Conservation (phyloP, 441 rosid species). For the Raphanus hybrid region DNA sequence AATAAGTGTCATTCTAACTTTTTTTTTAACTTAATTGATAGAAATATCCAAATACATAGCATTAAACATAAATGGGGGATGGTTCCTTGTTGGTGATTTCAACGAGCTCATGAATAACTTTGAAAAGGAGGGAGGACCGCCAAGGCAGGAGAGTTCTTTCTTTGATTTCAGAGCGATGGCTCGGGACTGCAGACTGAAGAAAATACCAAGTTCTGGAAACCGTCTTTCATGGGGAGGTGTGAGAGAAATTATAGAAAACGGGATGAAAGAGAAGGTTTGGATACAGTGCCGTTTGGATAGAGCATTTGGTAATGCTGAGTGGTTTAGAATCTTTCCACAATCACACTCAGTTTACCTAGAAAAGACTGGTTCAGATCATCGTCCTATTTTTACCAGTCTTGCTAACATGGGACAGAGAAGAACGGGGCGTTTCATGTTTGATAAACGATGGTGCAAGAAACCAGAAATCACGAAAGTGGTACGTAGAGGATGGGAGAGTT, state of each 20-base stretch:
- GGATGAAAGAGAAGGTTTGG: not conserved
- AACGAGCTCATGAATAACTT: not conserved
- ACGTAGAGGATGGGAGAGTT: not conserved
- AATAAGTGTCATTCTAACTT: too few species aligned
- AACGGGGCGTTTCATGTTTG: not conserved
- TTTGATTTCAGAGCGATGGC: not conserved
- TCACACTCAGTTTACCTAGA: not conserved
- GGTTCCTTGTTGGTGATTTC: not conserved
- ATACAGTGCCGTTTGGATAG: not conserved
- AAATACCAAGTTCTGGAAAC: not conserved
- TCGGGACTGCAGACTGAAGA: not conserved
- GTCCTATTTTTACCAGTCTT: not conserved
- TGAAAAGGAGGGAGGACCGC: not conserved
- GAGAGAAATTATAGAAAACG: not conserved
- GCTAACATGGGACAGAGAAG: not conserved
- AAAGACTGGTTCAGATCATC: not conserved
- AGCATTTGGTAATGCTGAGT: not conserved
- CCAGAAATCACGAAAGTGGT: not conserved
- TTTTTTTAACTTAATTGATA: too few species aligned
- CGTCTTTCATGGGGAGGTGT: not conserved
- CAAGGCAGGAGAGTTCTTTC: not conserved
- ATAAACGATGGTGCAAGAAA: not conserved
- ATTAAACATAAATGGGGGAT: not conserved
- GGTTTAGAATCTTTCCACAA: not conserved
- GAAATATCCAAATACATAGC: not conserved